Base-by-base conservation (phyloP, 1,284 basidiomycete genomes). In the Ustilago tritici region DNA sequence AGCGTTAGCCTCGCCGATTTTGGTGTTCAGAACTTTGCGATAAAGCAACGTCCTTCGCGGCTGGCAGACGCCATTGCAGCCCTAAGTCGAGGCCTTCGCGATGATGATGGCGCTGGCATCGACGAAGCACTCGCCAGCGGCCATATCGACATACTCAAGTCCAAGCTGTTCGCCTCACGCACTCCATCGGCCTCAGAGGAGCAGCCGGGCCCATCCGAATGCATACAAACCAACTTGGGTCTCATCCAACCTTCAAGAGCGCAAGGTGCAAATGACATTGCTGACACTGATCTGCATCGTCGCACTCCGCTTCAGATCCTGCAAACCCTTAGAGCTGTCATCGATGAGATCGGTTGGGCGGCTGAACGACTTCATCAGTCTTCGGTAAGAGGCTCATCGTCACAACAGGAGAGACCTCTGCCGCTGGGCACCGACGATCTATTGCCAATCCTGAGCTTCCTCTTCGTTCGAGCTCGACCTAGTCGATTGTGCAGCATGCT, bases 281-380 rank as follows among this genome's bases (percentile, higher is more conserved):
- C 60, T 35, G 40, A 19, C n/a, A 34, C 15, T n/a, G 53, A 52
- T 1, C 17, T 65, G 41, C 59, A 67, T 19, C 64, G 70, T 10
- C 71, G 76, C 31, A 78, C 76, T 7, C 76, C 76, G 8, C 54
- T 74, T 9, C 71, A 78, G 38, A 65, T 66, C 50, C 31, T 78
- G 46, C 66, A 78, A 31, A 61, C 67, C 3, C 63, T 78, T 14
- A 47, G 69, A 34, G 76, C 71, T 12, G 59, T 62, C 14, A 70
- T 78, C 36, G 76, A 74, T 38, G 66, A 78, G 53, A 61, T 78
- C 9, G 68, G 63, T 2, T 59, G 56, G 58, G 76, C 65, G 12
- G 65, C 58, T 1, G 61, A 71, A 23, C 68, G 70, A 2, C 0
- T 62, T 8, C 56, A 64, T n/a, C 38, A 53, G 9, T 38, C 56